Conservation (phyloP, 805 yeast species). For the Ogataea nakhonphanomensis region DNA sequence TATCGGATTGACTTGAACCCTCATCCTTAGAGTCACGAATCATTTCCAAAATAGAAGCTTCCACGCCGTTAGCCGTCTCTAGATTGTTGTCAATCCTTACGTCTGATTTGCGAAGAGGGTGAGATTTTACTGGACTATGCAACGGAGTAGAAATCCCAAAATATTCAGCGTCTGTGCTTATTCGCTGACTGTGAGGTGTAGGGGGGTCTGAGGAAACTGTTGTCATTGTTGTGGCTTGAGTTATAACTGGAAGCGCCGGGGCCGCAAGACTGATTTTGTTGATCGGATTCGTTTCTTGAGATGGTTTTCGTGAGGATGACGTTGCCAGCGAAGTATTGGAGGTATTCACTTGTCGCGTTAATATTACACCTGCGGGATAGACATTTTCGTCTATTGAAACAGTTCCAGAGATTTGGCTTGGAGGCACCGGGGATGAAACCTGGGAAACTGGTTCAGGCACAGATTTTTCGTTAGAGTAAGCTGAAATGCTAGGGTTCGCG, state of each 20-base stretch:
- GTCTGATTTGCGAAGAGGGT: slow-evolving; percentile 12
- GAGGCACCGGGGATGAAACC: slow-evolving; percentile 9
- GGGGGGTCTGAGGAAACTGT: slow-evolving; percentile 27
- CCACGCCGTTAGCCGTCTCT: slow-evolving; percentile 1
- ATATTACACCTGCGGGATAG: slow-evolving; percentile 7
- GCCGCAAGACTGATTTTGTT: slow-evolving; percentile 29
- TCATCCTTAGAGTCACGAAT: slow-evolving; percentile 3
- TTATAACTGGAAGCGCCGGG: slow-evolving; percentile 35
- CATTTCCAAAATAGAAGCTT: slow-evolving; percentile 2
- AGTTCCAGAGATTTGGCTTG: slow-evolving; percentile 8
- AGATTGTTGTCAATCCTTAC: not conserved
- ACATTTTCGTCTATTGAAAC: slow-evolving; percentile 14
- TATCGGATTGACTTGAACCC: not conserved
- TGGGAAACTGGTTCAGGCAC: slow-evolving; percentile 7
- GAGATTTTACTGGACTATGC: slow-evolving; percentile 11
- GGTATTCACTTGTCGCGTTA: slow-evolving; percentile 11
- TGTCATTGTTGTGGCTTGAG: slow-evolving; percentile 34
- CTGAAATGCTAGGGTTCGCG: slow-evolving; percentile 5
- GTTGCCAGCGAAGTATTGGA: slow-evolving; percentile 20
- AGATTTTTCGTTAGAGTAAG: slow-evolving; percentile 2
- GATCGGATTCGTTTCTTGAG: slow-evolving; percentile 27
- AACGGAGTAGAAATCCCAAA: slow-evolving; percentile 10
- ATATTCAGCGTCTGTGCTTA: slow-evolving; percentile 16
- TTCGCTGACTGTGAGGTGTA: slow-evolving; percentile 16
- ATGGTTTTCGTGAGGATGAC: slow-evolving; percentile 20